Evolutionary conservation across 257 asterid species (phyloP), one percentile per base, ranked within the genome.

Genomic region (Gynochthodes officinalis): DNA sequence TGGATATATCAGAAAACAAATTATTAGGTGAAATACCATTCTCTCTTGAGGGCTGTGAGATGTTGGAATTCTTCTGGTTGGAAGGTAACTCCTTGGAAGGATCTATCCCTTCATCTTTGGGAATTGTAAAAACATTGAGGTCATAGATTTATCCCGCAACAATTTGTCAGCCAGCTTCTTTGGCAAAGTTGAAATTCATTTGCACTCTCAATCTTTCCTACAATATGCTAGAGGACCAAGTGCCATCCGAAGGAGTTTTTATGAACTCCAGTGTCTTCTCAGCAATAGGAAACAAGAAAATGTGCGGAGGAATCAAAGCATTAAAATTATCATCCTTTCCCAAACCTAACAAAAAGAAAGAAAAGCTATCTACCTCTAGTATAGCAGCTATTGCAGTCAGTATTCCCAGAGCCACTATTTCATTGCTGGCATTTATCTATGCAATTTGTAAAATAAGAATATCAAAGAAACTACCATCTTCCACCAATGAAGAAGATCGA

Each of bases 11-110:
- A n/a, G 60, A 70, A 64, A 77, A 77, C 72, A 44, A 61, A 30
- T 44, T 81, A 32, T 77, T 75, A 23, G 80, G 84, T 64, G 79
- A 77, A 69, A 77, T 81, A 60, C 82, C 84, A 30, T 60, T 21
- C 54, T 70, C 73, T 60, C 64, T 81, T 37, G 69, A 69, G 40
- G 67, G 61, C 32, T 77, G 84, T 77, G 72, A 59, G 59, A 78
- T 68, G 79, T 30, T 81, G 37, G 61, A 74, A 40, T 0, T 1
- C 37, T 80, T 81, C 10, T 0, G 4, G 5, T 39, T 81, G 79
- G 37, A 70, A 73, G 75, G 67, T 57, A 80, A 76, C 66, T 59
- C 32, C 23, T 57, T 81, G 13, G 71, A 39, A 69, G 85, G 85
- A 28, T 27, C 27, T 15, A 46, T 81, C 39, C 82, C 82, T 52